phyloP scores from a whole-genome alignment of 305 asterid genomes.

The Coffea humblotiana region DNA sequence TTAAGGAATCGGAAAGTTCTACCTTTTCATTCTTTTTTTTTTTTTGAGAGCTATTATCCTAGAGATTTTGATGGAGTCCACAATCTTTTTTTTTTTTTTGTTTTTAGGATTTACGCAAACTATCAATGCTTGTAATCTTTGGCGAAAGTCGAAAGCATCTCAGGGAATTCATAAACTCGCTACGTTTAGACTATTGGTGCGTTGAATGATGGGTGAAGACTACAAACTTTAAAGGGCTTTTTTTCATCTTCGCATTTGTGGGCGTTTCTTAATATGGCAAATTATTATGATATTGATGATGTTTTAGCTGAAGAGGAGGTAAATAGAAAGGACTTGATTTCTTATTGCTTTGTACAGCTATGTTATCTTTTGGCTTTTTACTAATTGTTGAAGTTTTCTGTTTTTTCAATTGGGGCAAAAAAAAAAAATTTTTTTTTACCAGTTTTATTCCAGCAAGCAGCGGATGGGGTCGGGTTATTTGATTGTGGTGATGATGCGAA shows the following conservation, averaged over 20 bases:
- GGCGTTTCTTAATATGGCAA: slow-evolving; percentile 49
- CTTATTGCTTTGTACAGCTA: neutral
- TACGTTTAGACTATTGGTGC: too few species aligned
- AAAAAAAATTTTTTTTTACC: slow-evolving; percentile 42
- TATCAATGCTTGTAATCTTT: too few species aligned
- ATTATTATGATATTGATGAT: slow-evolving; percentile 75
- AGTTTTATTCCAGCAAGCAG: slow-evolving; percentile 66
- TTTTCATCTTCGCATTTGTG: neutral
- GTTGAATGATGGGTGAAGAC: neutral
- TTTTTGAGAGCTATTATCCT: too few species aligned
- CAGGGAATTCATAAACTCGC: too few species aligned
- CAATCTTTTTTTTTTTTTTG: too few species aligned
- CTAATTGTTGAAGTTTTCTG: slow-evolving; percentile 10
- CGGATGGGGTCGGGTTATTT: slow-evolving; percentile 71
- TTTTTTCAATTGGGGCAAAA: neutral
- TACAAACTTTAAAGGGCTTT: neutral
- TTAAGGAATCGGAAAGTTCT: too few species aligned
- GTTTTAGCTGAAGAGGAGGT: slow-evolving; percentile 93
- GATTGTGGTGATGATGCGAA: slow-evolving; percentile 75
- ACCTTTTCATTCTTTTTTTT: too few species aligned
- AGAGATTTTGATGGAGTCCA: too few species aligned
- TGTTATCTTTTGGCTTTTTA: neutral
- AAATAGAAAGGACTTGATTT: neutral
- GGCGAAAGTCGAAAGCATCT: too few species aligned
- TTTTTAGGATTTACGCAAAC: too few species aligned